A percentile compares a stretch with the other conserved stretches of the same genome.
Evolutionary conservation across 2,329 filamentous ascomycete species (phyloP).

Genomic region (Neopestalotiopsis sp.): DNA sequence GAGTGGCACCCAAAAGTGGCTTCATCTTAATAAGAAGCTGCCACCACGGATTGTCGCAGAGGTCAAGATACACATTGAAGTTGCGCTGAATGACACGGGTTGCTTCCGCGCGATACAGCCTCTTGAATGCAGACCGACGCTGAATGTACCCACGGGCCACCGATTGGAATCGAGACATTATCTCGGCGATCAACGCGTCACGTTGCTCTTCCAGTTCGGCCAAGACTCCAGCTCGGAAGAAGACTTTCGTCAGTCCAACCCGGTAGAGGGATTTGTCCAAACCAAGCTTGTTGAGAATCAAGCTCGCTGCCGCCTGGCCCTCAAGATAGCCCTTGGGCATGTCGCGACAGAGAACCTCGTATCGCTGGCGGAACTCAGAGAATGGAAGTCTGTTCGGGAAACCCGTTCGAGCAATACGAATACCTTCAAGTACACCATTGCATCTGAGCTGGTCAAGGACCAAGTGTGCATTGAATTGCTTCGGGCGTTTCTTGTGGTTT

Average conservation of each 20-base stretch:
- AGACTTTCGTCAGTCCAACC: conserved; percentile 95
- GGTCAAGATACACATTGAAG: conserved; percentile 87
- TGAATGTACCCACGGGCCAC: conserved; percentile 89
- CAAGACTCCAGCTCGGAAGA: conserved; percentile 94
- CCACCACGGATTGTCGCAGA: conserved; percentile 98
- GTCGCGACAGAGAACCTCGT: conserved; percentile 88
- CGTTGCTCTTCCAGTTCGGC: conserved; percentile 96
- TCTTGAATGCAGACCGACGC: conserved; percentile 87
- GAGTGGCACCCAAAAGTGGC: conserved; percentile 87
- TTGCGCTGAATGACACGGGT: conserved; percentile 95
- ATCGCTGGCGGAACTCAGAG: conserved; percentile 91
- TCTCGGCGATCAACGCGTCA: conserved; percentile 89
- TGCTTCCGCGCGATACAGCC: conserved; percentile 91
- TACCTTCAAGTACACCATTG: conserved; percentile 98
- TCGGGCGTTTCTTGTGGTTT: conserved; percentile 96
- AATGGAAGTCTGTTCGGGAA: conserved; percentile 95
- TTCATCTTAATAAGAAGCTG: conserved; percentile 93
- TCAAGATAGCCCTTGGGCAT: conserved; percentile 93
- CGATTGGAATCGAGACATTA: conserved; percentile 93
- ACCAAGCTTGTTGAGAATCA: conserved; percentile 88
- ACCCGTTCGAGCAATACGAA: conserved; percentile 93
- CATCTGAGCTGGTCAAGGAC: conserved; percentile 97
- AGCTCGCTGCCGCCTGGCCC: conserved; percentile 80
- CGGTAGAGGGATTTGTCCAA: conserved; percentile 88
- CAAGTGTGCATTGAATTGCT: conserved; percentile 89